Percentiles rank a stretch among this genome's conserved stretches.
phyloP scores from a whole-genome alignment of 108 stramenopile genomes.

The Bacterosira constricta region DNA sequence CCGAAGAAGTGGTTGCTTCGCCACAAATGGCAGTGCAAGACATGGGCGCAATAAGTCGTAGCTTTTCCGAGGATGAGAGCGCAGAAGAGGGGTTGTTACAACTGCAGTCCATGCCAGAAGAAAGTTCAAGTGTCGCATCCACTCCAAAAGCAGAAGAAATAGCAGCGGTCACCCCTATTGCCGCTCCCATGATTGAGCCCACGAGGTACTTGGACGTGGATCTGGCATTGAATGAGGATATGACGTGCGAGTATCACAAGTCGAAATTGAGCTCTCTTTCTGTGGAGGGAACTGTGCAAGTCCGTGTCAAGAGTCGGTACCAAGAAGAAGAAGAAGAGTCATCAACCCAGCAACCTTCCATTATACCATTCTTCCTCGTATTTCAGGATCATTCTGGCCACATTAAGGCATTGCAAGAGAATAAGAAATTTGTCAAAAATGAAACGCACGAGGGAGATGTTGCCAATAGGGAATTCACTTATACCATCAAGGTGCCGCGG shows the following conservation, averaged over 20 bases:
- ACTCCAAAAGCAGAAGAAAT: background rate
- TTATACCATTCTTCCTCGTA: conserved; percentile 69
- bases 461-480: conserved; percentile 53
- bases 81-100: conserved; percentile 12
- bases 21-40: conserved; percentile 2
- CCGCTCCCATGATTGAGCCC: background rate
- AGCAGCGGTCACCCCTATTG: background rate
- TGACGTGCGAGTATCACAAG: conserved; percentile 82
- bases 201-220: conserved; percentile 29
- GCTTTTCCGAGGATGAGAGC: conserved; percentile 39
- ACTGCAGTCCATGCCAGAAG: conserved; percentile 4
- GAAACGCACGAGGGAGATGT: conserved; percentile 19
- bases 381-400: conserved; percentile 74
- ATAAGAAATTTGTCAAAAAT: conserved; percentile 71
- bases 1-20: conserved; percentile 3
- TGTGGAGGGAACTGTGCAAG: conserved; percentile 84
- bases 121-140: background rate
- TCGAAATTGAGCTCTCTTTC: conserved; percentile 75
- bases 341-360: conserved; percentile 5
- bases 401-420: conserved; percentile 76
- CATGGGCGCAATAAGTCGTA: conserved; percentile 12
- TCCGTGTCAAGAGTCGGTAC: conserved; percentile 27
- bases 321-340: conserved; percentile 8
- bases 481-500: conserved; percentile 66
- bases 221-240: conserved; percentile 84